These are phyloP conservation scores for Vitis rupestris DNA, from an alignment of 164 flowering plant genomes.

Conservation along the genomic window DNA sequence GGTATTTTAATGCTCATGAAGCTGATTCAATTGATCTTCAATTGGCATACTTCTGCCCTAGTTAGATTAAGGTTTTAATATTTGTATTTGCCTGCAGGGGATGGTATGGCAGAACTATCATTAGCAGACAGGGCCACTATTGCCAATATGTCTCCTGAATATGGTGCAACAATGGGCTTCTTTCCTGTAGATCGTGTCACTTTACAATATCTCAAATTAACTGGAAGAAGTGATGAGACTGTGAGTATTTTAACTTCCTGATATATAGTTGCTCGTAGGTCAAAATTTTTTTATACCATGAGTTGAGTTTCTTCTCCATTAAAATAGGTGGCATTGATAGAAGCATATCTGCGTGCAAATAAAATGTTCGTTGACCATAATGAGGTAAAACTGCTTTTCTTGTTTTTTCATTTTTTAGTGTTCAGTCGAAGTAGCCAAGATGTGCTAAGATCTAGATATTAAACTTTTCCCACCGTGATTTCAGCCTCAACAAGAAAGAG, in stretches of 20 bases:
- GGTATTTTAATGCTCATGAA: slow-evolving; percentile 41
- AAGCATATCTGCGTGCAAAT: slow-evolving; percentile 82
- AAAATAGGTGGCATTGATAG: slow-evolving; percentile 75
- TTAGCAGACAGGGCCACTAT: slow-evolving; percentile 95
- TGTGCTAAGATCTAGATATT: no score
- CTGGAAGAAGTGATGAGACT: slow-evolving; percentile 93
- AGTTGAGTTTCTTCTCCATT: neutral
- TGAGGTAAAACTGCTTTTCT: slow-evolving; percentile 39
- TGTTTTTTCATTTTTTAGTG: neutral
- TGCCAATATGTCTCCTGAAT: slow-evolving; percentile 97
- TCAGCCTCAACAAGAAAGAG: slow-evolving; percentile 82
- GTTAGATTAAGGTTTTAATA: neutral
- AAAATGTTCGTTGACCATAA: slow-evolving; percentile 86
- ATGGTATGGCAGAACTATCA: slow-evolving; percentile 78
- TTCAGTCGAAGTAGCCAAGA: neutral
- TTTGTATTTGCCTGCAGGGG: slow-evolving; percentile 46
- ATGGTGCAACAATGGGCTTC: slow-evolving; percentile 99
- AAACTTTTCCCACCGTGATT: neutral
- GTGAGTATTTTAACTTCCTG: slow-evolving; percentile 39
- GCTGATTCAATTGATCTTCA: slow-evolving; percentile 1
- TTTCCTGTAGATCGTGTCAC: slow-evolving; percentile 97
- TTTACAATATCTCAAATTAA: slow-evolving; percentile 79
- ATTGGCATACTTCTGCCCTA: neutral
- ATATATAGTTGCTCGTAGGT: neutral
- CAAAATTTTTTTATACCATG: neutral